Evolutionary conservation across 306 rosid genomes (phyloP).

Genomic region (Medicago truncatula): MtrunA17r5.0-ANR NC_053048.1:51771501-51772000

Average conservation of each 20-base stretch:
- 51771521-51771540: constrained; percentile 9
- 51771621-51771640: constrained; percentile 67
- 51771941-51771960: constrained; percentile 84
- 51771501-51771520: constrained; percentile 1
- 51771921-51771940: constrained; percentile 87
- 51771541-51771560: constrained; percentile 36
- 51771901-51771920: constrained; percentile 83
- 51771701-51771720: constrained; percentile 85
- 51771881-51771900: constrained; percentile 59
- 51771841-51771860: constrained; percentile 92
- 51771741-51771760: constrained; percentile 31
- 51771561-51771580: constrained; percentile 35
- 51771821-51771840: constrained; percentile 92
- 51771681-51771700: constrained; percentile 89
- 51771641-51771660: constrained; percentile 97
- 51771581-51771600: constrained; percentile 76
- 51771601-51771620: constrained; percentile 85
- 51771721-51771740: constrained; percentile 45
- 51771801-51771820: constrained; percentile 89
- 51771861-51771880: constrained; percentile 95
- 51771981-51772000: constrained; percentile 99
- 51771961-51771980: constrained; percentile 85
- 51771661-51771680: constrained; percentile 92
- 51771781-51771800: constrained; percentile 55
- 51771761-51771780: constrained; percentile 9